These are phyloP conservation scores for Boletus reticuloceps DNA, from an alignment of 768 basidiomycete genomes.

Conservation along the genomic window DNA sequence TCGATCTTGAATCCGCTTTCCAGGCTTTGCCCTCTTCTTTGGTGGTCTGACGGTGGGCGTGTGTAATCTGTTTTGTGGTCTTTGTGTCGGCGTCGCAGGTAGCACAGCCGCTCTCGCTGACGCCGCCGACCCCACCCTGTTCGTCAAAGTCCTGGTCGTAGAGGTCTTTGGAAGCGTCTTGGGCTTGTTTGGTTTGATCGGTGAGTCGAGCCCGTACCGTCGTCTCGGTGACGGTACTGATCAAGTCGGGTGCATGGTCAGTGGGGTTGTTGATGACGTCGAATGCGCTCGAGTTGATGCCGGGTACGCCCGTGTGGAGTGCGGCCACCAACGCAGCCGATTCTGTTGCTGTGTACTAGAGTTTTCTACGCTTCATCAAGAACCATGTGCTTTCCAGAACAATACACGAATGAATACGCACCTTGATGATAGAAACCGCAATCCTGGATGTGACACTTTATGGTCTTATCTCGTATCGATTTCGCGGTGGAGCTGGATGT, in stretches of 20 bases:
- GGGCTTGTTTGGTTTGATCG: conserved; percentile 90
- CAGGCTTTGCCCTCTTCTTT: conserved; percentile 94
- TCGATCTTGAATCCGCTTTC: neutral
- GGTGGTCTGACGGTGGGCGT: conserved; percentile 91
- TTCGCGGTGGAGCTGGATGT: too few relatives aligned
- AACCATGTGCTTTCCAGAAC: neutral
- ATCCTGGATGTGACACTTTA: too few relatives aligned
- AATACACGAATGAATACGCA: too few relatives aligned
- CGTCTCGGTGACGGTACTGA: neutral
- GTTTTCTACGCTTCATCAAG: neutral
- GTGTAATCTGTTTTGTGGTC: conserved; percentile 93
- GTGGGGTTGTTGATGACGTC: conserved; percentile 82
- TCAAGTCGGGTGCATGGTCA: conserved; percentile 23
- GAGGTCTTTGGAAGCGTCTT: conserved; percentile 93
- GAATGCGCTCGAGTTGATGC: conserved; percentile 56
- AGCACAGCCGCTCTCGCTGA: conserved; percentile 94
- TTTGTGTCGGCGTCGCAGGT: conserved; percentile 93
- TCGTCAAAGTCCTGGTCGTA: conserved; percentile 95
- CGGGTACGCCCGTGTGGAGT: conserved; percentile 31
- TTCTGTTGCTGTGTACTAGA: conserved; percentile 35
- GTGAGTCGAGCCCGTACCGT: conserved; percentile 45
- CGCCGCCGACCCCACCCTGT: conserved; percentile 90
- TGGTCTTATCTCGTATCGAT: too few relatives aligned
- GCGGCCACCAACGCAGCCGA: conserved; percentile 28
- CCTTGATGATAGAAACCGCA: too few relatives aligned